phyloP scores from a whole-genome alignment of 768 basidiomycete genomes.

The Pisolithus orientalis region DNA sequence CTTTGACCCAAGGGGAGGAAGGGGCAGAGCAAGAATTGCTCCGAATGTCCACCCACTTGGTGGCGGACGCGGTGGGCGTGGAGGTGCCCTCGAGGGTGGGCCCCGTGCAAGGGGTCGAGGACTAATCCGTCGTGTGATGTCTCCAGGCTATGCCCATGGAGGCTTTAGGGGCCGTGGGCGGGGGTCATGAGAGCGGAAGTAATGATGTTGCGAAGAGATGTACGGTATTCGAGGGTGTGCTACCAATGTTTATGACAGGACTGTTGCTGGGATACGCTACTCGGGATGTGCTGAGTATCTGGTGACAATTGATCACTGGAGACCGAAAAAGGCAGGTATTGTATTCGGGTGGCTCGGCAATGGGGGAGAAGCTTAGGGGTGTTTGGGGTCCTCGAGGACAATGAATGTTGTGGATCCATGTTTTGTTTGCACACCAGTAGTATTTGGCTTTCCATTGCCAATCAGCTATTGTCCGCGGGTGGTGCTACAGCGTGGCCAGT shows the following conservation, averaged over 20 bases:
- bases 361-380: background rate
- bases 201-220: background rate
- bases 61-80: constrained; percentile 7
- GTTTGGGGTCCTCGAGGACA: constrained; percentile 12
- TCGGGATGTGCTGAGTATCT: background rate
- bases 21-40: constrained; percentile 25
- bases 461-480: constrained; percentile 18
- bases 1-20: constrained; percentile 25
- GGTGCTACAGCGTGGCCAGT: constrained; percentile 7
- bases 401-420: constrained; percentile 17
- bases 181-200: constrained; percentile 6
- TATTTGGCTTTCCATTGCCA: background rate
- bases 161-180: constrained; percentile 5
- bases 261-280: background rate
- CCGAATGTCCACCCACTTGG: constrained; percentile 10
- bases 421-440: background rate
- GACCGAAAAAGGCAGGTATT: constrained; percentile 19
- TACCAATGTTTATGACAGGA: background rate
- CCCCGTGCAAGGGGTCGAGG: constrained; percentile 8
- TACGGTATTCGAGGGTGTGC: background rate
- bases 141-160: constrained; percentile 6
- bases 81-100: background rate
- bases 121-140: constrained; percentile 8
- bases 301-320: background rate
- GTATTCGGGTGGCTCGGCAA: constrained; percentile 1